Conservation (phyloP, 805 yeast species). For the Zygotorulaspora sp. region DNA sequence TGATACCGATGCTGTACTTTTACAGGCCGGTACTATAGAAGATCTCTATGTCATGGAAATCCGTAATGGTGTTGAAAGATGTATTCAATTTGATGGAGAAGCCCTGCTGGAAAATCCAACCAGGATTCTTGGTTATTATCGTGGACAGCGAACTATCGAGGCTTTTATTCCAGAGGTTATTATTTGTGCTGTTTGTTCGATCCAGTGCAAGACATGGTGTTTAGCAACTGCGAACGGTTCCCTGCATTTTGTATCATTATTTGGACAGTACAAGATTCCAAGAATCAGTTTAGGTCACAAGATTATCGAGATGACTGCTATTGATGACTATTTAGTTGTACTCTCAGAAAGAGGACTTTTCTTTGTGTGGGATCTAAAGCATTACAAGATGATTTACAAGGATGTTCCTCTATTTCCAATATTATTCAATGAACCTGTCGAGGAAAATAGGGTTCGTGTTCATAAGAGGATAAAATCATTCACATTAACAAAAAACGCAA, state of each 20-base stretch:
- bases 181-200: slow-evolving; percentile 42
- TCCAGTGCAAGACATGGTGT: slow-evolving; percentile 43
- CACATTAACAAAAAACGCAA: slow-evolving; percentile 6
- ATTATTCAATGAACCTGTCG: slow-evolving; percentile 23
- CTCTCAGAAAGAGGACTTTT: slow-evolving; percentile 58
- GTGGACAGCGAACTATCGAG: slow-evolving; percentile 39
- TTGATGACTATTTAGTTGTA: slow-evolving; percentile 44
- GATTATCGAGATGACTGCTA: slow-evolving; percentile 42
- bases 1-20: slow-evolving; percentile 29
- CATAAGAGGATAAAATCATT: slow-evolving; percentile 24
- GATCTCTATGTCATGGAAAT: slow-evolving; percentile 31
- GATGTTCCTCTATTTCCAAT: slow-evolving; percentile 31
- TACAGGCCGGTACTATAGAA: slow-evolving; percentile 33
- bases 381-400: slow-evolving; percentile 18
- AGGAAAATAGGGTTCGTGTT: slow-evolving; percentile 28
- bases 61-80: slow-evolving; percentile 36
- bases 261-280: slow-evolving; percentile 37
- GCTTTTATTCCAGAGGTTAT: slow-evolving; percentile 40
- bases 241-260: slow-evolving; percentile 31
- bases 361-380: slow-evolving; percentile 33
- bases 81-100: slow-evolving; percentile 34
- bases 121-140: slow-evolving; percentile 35
- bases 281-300: slow-evolving; percentile 45
- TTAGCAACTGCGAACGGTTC: slow-evolving; percentile 42
- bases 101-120: slow-evolving; percentile 39